Evolutionary conservation across 768 basidiomycete genomes (phyloP), one percentile per base, ranked within the genome.

Genomic region (Royoungia palumana): DNA sequence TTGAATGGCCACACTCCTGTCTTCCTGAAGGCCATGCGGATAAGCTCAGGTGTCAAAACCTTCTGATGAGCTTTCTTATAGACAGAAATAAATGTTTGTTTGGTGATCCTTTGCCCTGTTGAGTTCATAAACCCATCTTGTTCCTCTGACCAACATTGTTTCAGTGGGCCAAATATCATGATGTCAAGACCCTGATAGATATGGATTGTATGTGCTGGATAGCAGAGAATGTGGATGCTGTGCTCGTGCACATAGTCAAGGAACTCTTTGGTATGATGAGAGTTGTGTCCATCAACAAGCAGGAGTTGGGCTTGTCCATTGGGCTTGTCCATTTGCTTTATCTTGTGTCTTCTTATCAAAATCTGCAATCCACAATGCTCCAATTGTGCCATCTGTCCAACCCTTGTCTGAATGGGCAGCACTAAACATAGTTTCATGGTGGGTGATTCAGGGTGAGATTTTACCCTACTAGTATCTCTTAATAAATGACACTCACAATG

Each of bases 241-340:
- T 75, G 44, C 0, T 56, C 41, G 2, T 54, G 44, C 2, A 72
- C 71, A 60, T 72, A 72, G 12, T 64, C 46, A 14, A 80, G 68
- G 47, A 78, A 73, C 6, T 46, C 60, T 5, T 46, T 40, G 4
- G 66, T 70, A 47, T 68, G 72, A 47, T 79, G 76, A 0, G 72
- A 77, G 42, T 61, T 69, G 46, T 80, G 77, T 0, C 78, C 72
- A 63, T 79, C 73, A 11, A 79, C 64, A 12, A 73, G 52, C 10
- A 80, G 72, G 1, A 75, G 49, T 0, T 59, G 50, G 11, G 54
- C 40, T 7, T 52, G 36, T 4, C 69, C 67, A 12, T n/a, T n/a
- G n/a, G n/a, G n/a, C n/a, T n/a, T n/a, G n/a, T n/a, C n/a, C n/a
- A n/a, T 46, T 49, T 7, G 68, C 70, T 47, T 76, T 75, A 14